Evolutionary conservation across 805 yeast species (phyloP).

Genomic region (Candida arabinofermentans): DNA sequence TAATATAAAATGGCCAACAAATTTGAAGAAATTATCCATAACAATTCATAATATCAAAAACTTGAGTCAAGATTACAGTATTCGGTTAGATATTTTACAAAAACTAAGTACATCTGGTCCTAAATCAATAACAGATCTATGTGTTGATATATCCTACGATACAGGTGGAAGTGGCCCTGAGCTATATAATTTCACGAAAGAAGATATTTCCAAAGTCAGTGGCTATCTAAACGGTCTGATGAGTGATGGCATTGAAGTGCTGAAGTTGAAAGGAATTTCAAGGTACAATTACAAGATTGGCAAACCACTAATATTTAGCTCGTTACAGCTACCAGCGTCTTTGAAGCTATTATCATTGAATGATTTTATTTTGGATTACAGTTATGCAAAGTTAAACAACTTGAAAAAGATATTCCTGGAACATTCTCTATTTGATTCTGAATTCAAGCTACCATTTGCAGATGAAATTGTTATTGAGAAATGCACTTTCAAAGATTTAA

Average conservation of each 20-base stretch:
- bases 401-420: slow-evolving; percentile 25
- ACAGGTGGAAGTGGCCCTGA: slow-evolving; percentile 31
- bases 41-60: slow-evolving; percentile 29
- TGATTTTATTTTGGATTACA: slow-evolving; percentile 28
- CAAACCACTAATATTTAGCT: slow-evolving; percentile 27
- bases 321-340: slow-evolving; percentile 26
- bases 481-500: slow-evolving; percentile 29
- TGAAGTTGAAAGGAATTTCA: slow-evolving; percentile 29
- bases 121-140: slow-evolving; percentile 24
- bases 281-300: slow-evolving; percentile 29
- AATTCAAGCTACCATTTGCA: slow-evolving; percentile 25
- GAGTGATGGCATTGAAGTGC: slow-evolving; percentile 23
- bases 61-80: slow-evolving; percentile 24
- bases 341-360: slow-evolving; percentile 25
- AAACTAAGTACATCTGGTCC: slow-evolving; percentile 28
- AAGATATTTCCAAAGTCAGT: slow-evolving; percentile 27
- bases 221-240: slow-evolving; percentile 23
- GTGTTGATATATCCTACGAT: slow-evolving; percentile 30
- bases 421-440: slow-evolving; percentile 30
- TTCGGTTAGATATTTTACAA: slow-evolving; percentile 24
- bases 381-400: slow-evolving; percentile 22
- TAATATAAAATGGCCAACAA: slow-evolving; percentile 25
- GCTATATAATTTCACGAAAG: slow-evolving; percentile 24
- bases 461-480: slow-evolving; percentile 28
- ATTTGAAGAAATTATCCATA: slow-evolving; percentile 25